Percentiles rank a stretch among this genome's conserved stretches.
These are phyloP conservation scores for Talaromyces borbonicus DNA, from an alignment of 495 filamentous ascomycete species.

Conservation along the genomic window DNA sequence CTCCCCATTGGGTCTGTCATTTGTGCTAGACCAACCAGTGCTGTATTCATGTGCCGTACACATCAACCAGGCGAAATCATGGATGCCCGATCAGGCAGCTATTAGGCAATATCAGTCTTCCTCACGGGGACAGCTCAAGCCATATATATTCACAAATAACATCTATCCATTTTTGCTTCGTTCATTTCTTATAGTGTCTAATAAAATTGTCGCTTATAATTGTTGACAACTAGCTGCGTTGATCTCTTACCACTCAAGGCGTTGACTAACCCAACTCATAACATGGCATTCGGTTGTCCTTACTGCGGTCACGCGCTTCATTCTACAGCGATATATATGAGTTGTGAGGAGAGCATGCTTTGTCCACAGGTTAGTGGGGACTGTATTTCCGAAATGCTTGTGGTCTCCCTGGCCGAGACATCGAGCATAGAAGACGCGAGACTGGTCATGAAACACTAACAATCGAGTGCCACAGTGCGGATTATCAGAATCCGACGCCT, in stretches of 20 bases:
- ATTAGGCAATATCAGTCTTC: not conserved
- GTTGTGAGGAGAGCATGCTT: not conserved
- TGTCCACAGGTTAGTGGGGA: slow-evolving; percentile 10
- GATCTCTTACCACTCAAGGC: too few relatives aligned
- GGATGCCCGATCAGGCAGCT: slow-evolving; percentile 9
- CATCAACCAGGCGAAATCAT: not conserved
- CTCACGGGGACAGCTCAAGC: not conserved
- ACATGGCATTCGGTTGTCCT: slow-evolving; percentile 17
- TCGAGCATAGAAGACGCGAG: too few relatives aligned
- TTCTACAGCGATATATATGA: slow-evolving; percentile 10
- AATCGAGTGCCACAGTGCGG: too few relatives aligned
- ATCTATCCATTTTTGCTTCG: not conserved
- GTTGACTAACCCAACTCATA: too few relatives aligned
- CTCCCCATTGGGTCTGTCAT: too few relatives aligned
- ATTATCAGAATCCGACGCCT: slow-evolving; percentile 4
- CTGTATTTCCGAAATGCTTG: too few relatives aligned
- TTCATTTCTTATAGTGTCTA: not conserved
- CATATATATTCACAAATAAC: not conserved
- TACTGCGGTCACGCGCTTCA: slow-evolving; percentile 28
- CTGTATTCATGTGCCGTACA: not conserved
- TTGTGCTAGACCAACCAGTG: not conserved
- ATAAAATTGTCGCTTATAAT: too few relatives aligned
- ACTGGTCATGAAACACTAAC: too few relatives aligned
- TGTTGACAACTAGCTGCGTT: too few relatives aligned
- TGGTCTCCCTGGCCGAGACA: too few relatives aligned